A percentile compares a stretch with the other conserved stretches of the same genome.
Conservation (phyloP, 192 early-diverging fungal genomes). For the Backusella tuberculispora region DNA sequence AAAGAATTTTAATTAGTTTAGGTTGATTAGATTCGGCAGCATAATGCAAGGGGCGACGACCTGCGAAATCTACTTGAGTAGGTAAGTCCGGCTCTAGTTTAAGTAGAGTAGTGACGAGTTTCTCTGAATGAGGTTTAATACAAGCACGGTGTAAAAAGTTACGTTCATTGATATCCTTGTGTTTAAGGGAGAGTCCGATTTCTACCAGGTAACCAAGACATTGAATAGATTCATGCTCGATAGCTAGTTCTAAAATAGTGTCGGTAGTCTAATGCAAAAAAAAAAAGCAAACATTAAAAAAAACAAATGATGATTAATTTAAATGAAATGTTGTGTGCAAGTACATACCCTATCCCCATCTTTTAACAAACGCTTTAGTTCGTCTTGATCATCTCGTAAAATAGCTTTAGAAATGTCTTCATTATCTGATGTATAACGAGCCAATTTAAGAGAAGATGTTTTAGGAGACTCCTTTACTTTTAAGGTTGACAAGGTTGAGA, state of each 20-base stretch:
- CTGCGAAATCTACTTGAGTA: slow-evolving; percentile 55
- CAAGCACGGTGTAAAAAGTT: slow-evolving; percentile 56
- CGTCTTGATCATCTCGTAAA: slow-evolving; percentile 40
- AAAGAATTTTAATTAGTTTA: slow-evolving; percentile 47
- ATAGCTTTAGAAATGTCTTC: slow-evolving; percentile 43
- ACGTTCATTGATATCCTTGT: slow-evolving; percentile 63
- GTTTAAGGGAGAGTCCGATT: slow-evolving; percentile 34
- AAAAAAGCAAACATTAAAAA: not conserved
- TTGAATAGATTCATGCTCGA: slow-evolving; percentile 38
- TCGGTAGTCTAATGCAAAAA: slow-evolving; percentile 14
- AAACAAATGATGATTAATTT: not conserved
- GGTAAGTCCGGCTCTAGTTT: slow-evolving; percentile 27
- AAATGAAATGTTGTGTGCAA: not conserved
- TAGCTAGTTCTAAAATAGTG: slow-evolving; percentile 35
- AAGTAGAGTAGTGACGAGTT: slow-evolving; percentile 23
- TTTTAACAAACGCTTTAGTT: slow-evolving; percentile 38
- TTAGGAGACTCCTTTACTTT: slow-evolving; percentile 13
- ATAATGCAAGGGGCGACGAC: slow-evolving; percentile 65
- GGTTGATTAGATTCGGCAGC: slow-evolving; percentile 57
- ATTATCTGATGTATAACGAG: slow-evolving; percentile 20
- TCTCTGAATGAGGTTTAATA: slow-evolving; percentile 44
- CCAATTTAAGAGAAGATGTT: slow-evolving; percentile 8
- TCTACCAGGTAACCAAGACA: slow-evolving; percentile 45
- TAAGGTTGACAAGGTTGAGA: slow-evolving; percentile 14
- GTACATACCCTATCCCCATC: not conserved